A percentile compares a stretch with the other conserved stretches of the same genome.
These are phyloP conservation scores for Trichoderma asperelloides DNA, from an alignment of 495 filamentous ascomycete genomes.

Conservation along the genomic window DNA sequence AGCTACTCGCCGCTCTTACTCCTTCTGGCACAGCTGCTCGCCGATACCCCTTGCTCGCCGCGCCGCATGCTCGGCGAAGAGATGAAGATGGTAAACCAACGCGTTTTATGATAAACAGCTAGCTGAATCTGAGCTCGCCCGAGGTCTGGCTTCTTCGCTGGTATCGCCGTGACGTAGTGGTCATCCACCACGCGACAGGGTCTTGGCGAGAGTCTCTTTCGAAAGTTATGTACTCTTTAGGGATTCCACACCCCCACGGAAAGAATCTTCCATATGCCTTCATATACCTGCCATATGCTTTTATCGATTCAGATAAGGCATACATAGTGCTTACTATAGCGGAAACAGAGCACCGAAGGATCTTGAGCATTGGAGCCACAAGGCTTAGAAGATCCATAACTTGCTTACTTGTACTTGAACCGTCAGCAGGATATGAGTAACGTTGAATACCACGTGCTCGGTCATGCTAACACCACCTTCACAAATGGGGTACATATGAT, in stretches of 20 bases:
- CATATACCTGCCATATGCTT: neutral
- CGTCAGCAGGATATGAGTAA: neutral
- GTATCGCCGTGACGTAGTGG: no score
- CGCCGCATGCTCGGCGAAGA: neutral
- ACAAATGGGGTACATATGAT: neutral
- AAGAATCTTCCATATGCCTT: neutral
- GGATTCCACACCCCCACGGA: no score
- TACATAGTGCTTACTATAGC: neutral
- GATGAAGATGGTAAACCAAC: neutral
- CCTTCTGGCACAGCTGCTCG: neutral
- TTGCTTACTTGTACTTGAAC: neutral
- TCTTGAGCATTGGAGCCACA: neutral
- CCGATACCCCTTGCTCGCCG: neutral
- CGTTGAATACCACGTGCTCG: neutral
- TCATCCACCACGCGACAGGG: no score
- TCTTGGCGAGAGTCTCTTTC: no score
- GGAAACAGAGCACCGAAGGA: neutral
- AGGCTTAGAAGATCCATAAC: neutral
- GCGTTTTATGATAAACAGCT: no score
- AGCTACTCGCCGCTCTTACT: neutral
- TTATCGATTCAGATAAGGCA: neutral
- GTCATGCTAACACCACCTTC: neutral
- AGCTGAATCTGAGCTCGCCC: no score
- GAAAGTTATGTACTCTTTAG: no score
- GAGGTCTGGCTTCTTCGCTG: no score